A percentile compares a stretch with the other conserved stretches of the same genome.
Conservation (phyloP, 2,329 filamentous ascomycete genomes). For the Colletotrichum ledebouriae region DNA sequence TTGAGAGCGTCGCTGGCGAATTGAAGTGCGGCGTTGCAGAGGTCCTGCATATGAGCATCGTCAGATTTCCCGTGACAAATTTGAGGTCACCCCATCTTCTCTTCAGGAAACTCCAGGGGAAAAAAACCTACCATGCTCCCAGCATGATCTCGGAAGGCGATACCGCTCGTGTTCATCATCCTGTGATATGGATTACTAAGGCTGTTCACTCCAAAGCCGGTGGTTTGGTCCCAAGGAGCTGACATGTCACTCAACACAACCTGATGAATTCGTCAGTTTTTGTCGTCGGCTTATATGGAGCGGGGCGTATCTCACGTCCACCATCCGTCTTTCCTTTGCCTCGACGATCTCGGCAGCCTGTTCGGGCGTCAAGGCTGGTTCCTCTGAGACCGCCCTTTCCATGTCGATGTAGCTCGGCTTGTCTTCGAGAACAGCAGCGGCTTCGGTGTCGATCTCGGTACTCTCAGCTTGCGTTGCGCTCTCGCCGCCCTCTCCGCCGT, state of each 20-base stretch:
- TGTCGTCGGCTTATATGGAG: too few relatives aligned
- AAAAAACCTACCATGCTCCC: conserved; percentile 85
- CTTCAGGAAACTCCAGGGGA: too few relatives aligned
- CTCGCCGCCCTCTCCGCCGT: conserved; percentile 17
- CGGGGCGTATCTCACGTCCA: conserved; percentile 71
- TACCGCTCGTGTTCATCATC: conserved; percentile 99
- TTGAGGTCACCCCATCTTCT: too few relatives aligned
- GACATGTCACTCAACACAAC: conserved; percentile 99
- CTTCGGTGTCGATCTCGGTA: conserved; percentile 29
- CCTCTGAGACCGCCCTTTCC: conserved; percentile 60
- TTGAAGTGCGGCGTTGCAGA: conserved; percentile 85
- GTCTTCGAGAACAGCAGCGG: conserved; percentile 51
- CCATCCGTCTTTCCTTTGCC: conserved; percentile 59
- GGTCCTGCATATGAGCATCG: conserved; percentile 70
- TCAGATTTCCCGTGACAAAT: conserved; percentile 5
- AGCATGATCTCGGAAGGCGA: conserved; percentile 86
- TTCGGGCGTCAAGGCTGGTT: conserved; percentile 49
- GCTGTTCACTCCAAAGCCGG: conserved; percentile 85
- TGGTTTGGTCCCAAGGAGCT: conserved; percentile 90
- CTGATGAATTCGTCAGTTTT: conserved; percentile 50
- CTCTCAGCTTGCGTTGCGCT: conserved; percentile 31
- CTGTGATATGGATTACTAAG: conserved; percentile 96
- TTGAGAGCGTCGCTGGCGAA: conserved; percentile 90
- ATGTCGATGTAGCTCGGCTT: conserved; percentile 75
- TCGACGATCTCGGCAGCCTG: conserved; percentile 47